Evolutionary conservation across 78 protist genomes (phyloP), one percentile per base, ranked within the genome.

Genomic region (Dictyostelium firmibasis): DNA sequence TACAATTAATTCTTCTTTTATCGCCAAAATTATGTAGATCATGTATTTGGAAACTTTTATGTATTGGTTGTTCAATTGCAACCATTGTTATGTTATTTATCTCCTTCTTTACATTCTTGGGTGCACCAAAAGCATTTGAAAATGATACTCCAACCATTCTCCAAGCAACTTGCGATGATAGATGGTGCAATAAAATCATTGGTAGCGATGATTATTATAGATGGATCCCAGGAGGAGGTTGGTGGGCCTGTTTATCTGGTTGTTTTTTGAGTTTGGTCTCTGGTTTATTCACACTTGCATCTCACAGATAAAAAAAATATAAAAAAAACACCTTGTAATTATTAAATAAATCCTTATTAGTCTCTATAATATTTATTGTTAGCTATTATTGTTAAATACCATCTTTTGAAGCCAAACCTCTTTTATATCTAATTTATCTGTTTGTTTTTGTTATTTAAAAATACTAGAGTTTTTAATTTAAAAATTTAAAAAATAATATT

Each of bases 21-120:
- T 88, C 93, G 43, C 93, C 93, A 62, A 88, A 88, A 41, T 33
- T 67, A 10, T 88, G 93, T 29, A 67, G 93, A 41, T 57, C 79
- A 25, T 78, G 85, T 38, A 29, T 88, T 41, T 88, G 93, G 93
- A 88, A 88, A 33, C 4, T 88, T 8, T 27, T 88, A 9, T 78
- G 81, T 36, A 88, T 88, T 64, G 93, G 86, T 79, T 76, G 93
- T 25, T 33, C 93, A 20, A 64, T 47, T 14, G 81, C 79, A 27
- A 33, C 83, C 11, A 16, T 84, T 64, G 53, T 29, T 8, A 36
- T 84, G 29, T 27, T 74, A 25, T 44, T 84, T 29, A 72, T 84
- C 0, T 67, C 91, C 16, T 74, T 84, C 64, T 70, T 84, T 25
- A 84, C 69, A 10, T 70, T 84, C 10, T 31, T 84, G 4, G 82